phyloP scores from a whole-genome alignment of 2,329 filamentous ascomycete genomes.

The Aspergillus quadrilineatus region DNA sequence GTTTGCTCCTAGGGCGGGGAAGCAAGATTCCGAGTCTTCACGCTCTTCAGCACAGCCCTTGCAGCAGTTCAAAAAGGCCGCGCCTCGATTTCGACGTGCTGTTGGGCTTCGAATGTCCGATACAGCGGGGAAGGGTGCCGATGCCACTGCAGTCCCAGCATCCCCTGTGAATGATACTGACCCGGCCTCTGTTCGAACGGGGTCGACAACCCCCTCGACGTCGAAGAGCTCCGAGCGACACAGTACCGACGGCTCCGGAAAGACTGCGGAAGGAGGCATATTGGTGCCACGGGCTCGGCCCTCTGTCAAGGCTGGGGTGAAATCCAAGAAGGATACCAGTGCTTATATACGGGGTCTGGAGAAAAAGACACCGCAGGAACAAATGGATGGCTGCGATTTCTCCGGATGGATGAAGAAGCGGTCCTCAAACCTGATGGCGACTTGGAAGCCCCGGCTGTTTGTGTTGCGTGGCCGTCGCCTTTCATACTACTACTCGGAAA shows the following conservation, averaged over 20 bases:
- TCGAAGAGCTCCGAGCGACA: constrained; percentile 77
- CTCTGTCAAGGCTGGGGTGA: constrained; percentile 50
- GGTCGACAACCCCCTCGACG: constrained; percentile 66
- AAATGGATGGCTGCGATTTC: constrained; percentile 84
- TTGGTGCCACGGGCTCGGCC: constrained; percentile 54
- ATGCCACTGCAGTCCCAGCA: constrained; percentile 42
- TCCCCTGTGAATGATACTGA: constrained; percentile 54
- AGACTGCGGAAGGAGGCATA: constrained; percentile 48
- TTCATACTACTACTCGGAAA: constrained; percentile 94
- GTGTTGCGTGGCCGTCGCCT: constrained; percentile 86
- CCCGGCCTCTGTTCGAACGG: constrained; percentile 70
- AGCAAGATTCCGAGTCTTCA: constrained; percentile 51
- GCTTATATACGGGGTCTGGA: constrained; percentile 85
- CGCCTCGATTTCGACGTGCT: constrained; percentile 56
- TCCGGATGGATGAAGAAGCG: constrained; percentile 99
- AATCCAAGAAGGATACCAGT: constrained; percentile 91
- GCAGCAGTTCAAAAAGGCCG: constrained; percentile 58
- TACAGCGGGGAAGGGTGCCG: constrained; percentile 55
- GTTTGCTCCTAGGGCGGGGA: constrained; percentile 50
- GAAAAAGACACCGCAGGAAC: constrained; percentile 77
- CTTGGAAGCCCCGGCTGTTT: constrained; percentile 96
- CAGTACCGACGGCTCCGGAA: constrained; percentile 62
- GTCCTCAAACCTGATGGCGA: constrained; percentile 91
- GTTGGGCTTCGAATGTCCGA: constrained; percentile 84
- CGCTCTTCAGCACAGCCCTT: constrained; percentile 50